A percentile compares a stretch with the other conserved stretches of the same genome.
Conservation (phyloP, 495 filamentous ascomycete species). For the Chaetomium fimeti region DNA sequence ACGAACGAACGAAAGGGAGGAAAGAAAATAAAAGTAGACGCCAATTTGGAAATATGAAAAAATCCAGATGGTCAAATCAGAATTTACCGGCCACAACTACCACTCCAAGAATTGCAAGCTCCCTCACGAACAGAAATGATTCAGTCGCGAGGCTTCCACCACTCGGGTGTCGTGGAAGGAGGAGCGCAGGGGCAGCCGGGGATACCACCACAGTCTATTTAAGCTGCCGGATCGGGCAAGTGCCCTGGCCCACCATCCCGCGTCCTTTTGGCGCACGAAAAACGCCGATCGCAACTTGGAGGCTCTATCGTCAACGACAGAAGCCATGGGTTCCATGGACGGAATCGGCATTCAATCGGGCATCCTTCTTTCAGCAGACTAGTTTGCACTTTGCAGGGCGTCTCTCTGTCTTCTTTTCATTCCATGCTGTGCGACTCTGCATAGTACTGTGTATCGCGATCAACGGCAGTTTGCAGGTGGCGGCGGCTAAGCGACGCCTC, state of each 20-base stretch:
- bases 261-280: background rate
- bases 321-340: background rate
- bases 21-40: background rate
- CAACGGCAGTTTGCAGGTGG: constrained; percentile 6
- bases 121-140: too few species aligned
- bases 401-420: background rate
- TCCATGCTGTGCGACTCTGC: background rate
- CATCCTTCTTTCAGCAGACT: background rate
- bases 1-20: background rate
- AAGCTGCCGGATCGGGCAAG: background rate
- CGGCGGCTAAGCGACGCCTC: constrained; percentile 8
- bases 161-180: too few species aligned
- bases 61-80: too few species aligned
- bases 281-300: constrained; percentile 11
- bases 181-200: background rate
- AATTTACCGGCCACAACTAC: too few species aligned
- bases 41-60: too few species aligned
- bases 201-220: background rate
- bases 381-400: background rate
- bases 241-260: background rate
- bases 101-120: too few species aligned
- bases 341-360: background rate
- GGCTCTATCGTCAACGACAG: background rate
- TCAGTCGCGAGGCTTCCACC: too few species aligned
- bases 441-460: background rate